Evolutionary conservation across 352 stramenopile species (phyloP), one percentile per base, ranked within the genome.

Genomic region (Phytophthora hibernalis): DNA sequence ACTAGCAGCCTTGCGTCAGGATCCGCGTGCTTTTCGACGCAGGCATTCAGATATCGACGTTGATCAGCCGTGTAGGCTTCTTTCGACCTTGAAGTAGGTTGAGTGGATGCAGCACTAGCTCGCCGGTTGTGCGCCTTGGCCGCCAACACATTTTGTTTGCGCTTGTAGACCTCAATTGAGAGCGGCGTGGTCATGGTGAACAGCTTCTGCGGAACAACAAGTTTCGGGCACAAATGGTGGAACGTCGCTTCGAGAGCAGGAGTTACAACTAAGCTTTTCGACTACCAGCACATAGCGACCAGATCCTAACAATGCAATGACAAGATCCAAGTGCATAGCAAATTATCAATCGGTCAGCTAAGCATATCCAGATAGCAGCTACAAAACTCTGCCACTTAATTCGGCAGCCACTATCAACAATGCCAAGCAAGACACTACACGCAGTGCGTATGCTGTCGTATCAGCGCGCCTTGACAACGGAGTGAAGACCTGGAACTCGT

Each of bases 101-200:
- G 33, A 16, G 22, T 51, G 12, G 24, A 48, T 20, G 45, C 45
- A 15, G 35, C 30, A 42, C 22, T 24, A 24, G 18, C 13, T 9
- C 43, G 43, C 13, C 52, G 31, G 15, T 56, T 64, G 9, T 54
- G 30, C 5, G 30, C 21, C 38, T 77, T 72, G 0, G 68, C 75
- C 11, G 79, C 77, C 22, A 71, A 47, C 33, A 87, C 78, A 48
- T 83, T 78, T 42, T 89, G 79, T 54, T 82, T 81, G 43, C 70
- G 76, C 63, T 83, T 84, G 71, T 85, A 89, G 37, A 77, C 65
- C 8, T 89, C 79, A 53, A 91, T 88, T 3, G 81, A 88, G 65
- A 90, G 77, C 42, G 66, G 10, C 22, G 71, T 33, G 6, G 67
- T 54, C 71, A 79, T 79, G 16, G 21, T 20, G 13, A 43, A 44